Evolutionary conservation across 345 rosid species (phyloP).

Genomic region (Euphorbia lathyris): DNA sequence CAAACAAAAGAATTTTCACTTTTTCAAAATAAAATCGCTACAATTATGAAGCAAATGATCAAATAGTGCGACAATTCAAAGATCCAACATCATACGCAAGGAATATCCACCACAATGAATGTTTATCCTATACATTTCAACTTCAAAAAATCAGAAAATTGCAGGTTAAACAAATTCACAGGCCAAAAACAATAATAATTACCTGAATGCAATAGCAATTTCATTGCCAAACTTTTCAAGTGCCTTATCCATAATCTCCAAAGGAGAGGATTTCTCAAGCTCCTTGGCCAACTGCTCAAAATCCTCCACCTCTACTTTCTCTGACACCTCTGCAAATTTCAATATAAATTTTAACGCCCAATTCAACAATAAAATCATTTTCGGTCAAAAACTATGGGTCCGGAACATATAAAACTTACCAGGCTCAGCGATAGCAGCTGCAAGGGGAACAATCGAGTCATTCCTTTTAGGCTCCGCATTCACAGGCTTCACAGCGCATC

Average conservation of each 20-base stretch:
- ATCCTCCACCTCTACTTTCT: conserved; percentile 51
- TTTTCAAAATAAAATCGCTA: not conserved
- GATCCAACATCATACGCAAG: conserved; percentile 1
- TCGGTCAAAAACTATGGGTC: not conserved
- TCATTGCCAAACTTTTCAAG: conserved; percentile 74
- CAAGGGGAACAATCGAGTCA: conserved; percentile 44
- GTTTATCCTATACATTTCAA: not conserved
- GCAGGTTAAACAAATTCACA: not conserved
- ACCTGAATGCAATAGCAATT: conserved; percentile 97
- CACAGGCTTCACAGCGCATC: conserved; percentile 43
- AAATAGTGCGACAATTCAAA: not conserved
- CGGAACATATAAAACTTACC: conserved; percentile 35
- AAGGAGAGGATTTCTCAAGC: conserved; percentile 72
- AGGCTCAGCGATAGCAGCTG: conserved; percentile 56
- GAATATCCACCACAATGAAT: not conserved
- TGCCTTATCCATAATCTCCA: conserved; percentile 87
- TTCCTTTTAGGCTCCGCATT: conserved; percentile 58
- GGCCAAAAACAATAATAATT: not conserved
- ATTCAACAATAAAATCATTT: not conserved
- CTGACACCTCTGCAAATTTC: conserved; percentile 49
- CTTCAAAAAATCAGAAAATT: not conserved
- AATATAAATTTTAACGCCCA: not conserved
- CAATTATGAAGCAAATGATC: not conserved
- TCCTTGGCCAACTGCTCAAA: conserved; percentile 54
- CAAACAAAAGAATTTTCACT: not conserved